Percentiles rank a stretch among this genome's conserved stretches.
Evolutionary conservation across 345 rosid species (phyloP).

Genomic region (Reutealis trisperma): DNA sequence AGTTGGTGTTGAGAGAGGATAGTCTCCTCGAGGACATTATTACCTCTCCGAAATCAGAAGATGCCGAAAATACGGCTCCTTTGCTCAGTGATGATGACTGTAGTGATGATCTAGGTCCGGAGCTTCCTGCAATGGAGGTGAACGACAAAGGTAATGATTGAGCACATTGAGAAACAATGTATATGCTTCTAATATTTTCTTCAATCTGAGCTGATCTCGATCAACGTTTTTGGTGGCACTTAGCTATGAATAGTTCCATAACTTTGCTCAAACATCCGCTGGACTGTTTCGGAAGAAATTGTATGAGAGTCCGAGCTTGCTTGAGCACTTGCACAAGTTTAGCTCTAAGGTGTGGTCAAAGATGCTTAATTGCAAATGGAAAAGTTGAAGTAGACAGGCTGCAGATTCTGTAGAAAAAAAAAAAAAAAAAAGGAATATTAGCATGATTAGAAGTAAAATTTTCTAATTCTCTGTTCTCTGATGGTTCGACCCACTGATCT

Average conservation of each 20-base stretch:
- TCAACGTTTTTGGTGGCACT: not conserved
- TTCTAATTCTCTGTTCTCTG: not conserved
- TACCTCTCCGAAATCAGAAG: constrained; percentile 41
- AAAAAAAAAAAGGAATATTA: not conserved
- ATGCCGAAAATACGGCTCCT: constrained; percentile 20
- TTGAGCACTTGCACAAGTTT: constrained; percentile 7
- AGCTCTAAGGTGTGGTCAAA: not conserved
- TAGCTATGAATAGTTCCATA: not conserved
- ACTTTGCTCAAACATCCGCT: not conserved
- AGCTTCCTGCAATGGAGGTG: constrained; percentile 16
- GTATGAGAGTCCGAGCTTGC: not conserved
- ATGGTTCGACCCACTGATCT: not conserved
- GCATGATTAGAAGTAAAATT: not conserved
- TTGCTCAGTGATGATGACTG: constrained; percentile 23
- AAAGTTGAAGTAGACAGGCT: not conserved
- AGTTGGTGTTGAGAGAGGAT: constrained; percentile 50
- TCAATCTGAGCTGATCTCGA: not conserved
- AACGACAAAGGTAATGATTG: constrained; percentile 33
- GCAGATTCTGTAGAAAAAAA: not conserved
- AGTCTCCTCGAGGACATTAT: constrained; percentile 34
- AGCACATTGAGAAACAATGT: not conserved
- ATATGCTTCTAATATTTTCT: not conserved
- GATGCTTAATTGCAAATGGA: not conserved
- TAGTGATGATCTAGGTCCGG: constrained; percentile 20
- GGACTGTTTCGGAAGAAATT: not conserved